Conservation (phyloP, 441 rosid genomes). For the Cnidoscolus chayamansa region DNA sequence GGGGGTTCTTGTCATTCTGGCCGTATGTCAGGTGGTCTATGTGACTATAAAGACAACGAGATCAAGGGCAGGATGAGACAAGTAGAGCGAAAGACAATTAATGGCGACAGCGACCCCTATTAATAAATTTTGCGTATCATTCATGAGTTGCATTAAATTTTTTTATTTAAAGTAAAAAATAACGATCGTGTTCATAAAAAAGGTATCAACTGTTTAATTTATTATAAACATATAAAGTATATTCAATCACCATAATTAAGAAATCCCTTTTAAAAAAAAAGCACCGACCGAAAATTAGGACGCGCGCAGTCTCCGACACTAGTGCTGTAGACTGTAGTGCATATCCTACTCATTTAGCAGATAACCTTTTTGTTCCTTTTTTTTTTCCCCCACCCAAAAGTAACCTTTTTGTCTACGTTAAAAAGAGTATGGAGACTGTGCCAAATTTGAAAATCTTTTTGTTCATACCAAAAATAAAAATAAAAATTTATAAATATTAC, state of each 20-base stretch:
- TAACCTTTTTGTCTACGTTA: too few relatives aligned
- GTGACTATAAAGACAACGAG: constrained; percentile 12
- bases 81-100: too few relatives aligned
- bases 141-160: too few relatives aligned
- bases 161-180: too few relatives aligned
- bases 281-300: background rate
- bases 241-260: too few relatives aligned
- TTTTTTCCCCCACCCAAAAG: too few relatives aligned
- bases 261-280: constrained; percentile 16
- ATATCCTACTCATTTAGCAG: constrained; percentile 17
- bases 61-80: background rate
- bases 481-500: background rate
- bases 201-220: too few relatives aligned
- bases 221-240: too few relatives aligned
- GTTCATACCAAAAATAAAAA: background rate
- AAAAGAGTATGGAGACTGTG: background rate
- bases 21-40: constrained; percentile 20
- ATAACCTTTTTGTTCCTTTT: too few relatives aligned
- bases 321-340: constrained; percentile 22
- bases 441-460: background rate
- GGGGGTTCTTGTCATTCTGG: constrained; percentile 2
- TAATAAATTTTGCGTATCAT: background rate
- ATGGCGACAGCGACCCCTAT: constrained; percentile 10
- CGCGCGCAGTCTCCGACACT: constrained; percentile 20
- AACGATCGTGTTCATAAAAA: too few relatives aligned